A percentile compares a stretch with the other conserved stretches of the same genome.
Evolutionary conservation across 2,329 filamentous ascomycete species (phyloP).

Genomic region (Aspergillus eucalypticola): DNA sequence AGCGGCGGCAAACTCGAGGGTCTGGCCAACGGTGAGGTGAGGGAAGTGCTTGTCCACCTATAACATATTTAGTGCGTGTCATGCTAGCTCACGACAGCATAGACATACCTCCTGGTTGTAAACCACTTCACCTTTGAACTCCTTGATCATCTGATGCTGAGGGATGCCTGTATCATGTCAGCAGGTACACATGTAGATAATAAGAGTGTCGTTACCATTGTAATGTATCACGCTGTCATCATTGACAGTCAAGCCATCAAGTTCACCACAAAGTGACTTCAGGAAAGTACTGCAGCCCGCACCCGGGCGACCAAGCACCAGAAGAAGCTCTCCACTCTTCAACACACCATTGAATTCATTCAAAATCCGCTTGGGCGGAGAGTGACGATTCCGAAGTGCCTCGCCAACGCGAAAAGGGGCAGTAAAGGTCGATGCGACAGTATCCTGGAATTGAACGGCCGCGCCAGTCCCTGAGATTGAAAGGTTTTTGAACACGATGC

Average conservation of each 20-base stretch:
- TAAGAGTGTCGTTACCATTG: slow-evolving; percentile 52
- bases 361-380: slow-evolving; percentile 5
- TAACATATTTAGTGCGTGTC: slow-evolving; percentile 65
- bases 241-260: slow-evolving; percentile 73
- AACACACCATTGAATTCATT: slow-evolving; percentile 41
- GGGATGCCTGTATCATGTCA: slow-evolving; percentile 25
- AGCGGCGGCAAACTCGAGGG: slow-evolving; percentile 71
- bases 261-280: slow-evolving; percentile 79
- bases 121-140: slow-evolving; percentile 41
- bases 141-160: slow-evolving; percentile 32
- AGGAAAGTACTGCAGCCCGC: slow-evolving; percentile 72
- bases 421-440: background rate
- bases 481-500: slow-evolving; percentile 10
- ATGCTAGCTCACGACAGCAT: slow-evolving; percentile 44
- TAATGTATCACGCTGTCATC: slow-evolving; percentile 74
- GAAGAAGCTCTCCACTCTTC: slow-evolving; percentile 52
- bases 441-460: slow-evolving; percentile 8
- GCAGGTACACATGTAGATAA: background rate
- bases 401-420: slow-evolving; percentile 1
- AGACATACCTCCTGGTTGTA: slow-evolving; percentile 30
- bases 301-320: slow-evolving; percentile 52
- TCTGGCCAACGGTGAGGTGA: slow-evolving; percentile 67
- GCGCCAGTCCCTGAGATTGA: slow-evolving; percentile 8
- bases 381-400: background rate
- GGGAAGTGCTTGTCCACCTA: slow-evolving; percentile 74